Percentiles rank a stretch among this genome's conserved stretches.
These are phyloP conservation scores for Forsythia suspensa DNA, from an alignment of 257 asterid species.

Conservation along the genomic window DNA sequence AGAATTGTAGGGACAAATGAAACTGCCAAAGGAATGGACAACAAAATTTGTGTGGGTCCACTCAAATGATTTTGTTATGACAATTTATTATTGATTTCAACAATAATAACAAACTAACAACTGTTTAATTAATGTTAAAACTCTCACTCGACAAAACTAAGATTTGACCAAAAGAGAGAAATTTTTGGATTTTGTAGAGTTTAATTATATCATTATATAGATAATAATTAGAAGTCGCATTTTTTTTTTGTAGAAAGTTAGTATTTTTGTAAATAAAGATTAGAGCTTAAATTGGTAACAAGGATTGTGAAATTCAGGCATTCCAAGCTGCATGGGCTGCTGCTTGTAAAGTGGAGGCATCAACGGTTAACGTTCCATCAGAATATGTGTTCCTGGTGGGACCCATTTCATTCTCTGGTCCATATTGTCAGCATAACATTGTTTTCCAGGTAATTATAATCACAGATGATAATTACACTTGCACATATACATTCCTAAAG, in stretches of 20 bases:
- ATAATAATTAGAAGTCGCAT: too few species aligned
- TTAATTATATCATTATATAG: too few species aligned
- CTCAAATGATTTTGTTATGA: slow-evolving; percentile 34
- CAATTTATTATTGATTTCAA: slow-evolving; percentile 32
- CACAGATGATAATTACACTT: neutral
- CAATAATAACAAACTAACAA: slow-evolving; percentile 26
- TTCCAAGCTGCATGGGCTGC: slow-evolving; percentile 86
- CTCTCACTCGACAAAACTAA: neutral
- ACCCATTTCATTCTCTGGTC: slow-evolving; percentile 92
- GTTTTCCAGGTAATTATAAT: slow-evolving; percentile 69
- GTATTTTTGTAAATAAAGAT: neutral
- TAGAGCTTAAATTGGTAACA: neutral
- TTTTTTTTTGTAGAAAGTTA: too few species aligned
- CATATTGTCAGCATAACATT: slow-evolving; percentile 82
- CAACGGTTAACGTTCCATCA: slow-evolving; percentile 63
- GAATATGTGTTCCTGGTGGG: slow-evolving; percentile 66
- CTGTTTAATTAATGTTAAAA: slow-evolving; percentile 23
- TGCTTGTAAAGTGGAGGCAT: slow-evolving; percentile 80
- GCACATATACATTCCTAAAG: neutral
- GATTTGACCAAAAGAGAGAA: neutral
- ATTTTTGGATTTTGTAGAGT: too few species aligned
- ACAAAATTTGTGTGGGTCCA: slow-evolving; percentile 40
- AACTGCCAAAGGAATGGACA: slow-evolving; percentile 38
- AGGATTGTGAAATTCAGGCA: slow-evolving; percentile 50
- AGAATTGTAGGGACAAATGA: slow-evolving; percentile 28